Evolutionary conservation across 768 basidiomycete genomes (phyloP), one percentile per base, ranked within the genome.

Genomic region (Amyloporia xantha): DNA sequence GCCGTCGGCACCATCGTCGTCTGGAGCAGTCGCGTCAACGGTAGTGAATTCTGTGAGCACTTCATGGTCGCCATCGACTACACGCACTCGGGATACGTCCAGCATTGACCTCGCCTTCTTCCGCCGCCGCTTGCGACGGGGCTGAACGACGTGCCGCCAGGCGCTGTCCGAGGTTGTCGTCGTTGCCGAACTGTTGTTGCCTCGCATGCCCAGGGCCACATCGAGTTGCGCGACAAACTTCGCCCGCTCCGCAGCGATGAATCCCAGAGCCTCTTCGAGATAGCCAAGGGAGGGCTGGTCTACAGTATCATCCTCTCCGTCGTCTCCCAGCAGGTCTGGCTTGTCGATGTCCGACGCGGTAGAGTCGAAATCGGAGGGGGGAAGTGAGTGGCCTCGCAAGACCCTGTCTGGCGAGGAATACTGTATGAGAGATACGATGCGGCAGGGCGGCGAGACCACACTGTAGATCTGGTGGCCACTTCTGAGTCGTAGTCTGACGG

Each of bases 211-310:
- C 38, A 28, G 49, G n/a, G n/a, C n/a, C n/a, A n/a, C n/a, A 39
- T 48, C 62, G 45, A 62, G 56, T 36, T 67, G 61, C 5, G 79
- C 82, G 38, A 70, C 74, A 54, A 78, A 71, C 52, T 74, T 72
- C 28, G 77, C 79, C 47, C 84, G 72, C 61, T 90, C 87, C 9
- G 78, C 79, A 37, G 82, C 84, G 43, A 89, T 72, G 52, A 88
- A 91, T 17, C 76, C 77, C 12, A 91, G 71, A 0, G 84, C 85
- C 51, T 81, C 79, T 50, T 85, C 85, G 13, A 91, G 73, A 45
- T 78, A 76, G 0, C 88, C 88, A 12, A 91, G 66, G 2, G 84
- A 86, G 0, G 88, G 86, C 41, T 77, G 72, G 23, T 68, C 70
- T 13, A 60, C 44, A 10, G 56, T 51, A 19, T 72, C 70, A 2